These are phyloP conservation scores for Cryptococcus sp. DNA, from an alignment of 1,284 basidiomycete species.

Conservation along the genomic window DNA sequence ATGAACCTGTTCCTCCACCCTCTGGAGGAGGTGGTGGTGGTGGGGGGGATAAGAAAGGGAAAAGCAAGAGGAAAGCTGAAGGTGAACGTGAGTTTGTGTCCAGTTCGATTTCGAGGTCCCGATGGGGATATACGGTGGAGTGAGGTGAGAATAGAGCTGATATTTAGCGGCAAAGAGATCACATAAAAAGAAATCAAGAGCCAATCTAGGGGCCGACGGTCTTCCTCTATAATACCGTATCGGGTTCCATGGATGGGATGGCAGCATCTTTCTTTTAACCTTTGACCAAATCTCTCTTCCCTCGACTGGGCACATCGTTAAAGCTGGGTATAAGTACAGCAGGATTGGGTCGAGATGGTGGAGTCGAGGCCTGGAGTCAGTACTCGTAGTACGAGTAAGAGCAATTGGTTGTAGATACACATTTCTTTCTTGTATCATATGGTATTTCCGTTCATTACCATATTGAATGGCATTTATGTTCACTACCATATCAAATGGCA, in stretches of 20 bases:
- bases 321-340: no score
- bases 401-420: no score
- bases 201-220: conserved; percentile 41
- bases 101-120: not conserved
- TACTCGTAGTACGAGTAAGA: no score
- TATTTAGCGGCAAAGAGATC: conserved; percentile 14
- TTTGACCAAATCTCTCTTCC: no score
- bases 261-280: no score
- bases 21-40: not conserved
- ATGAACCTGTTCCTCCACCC: conserved; percentile 14
- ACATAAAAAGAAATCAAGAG: conserved; percentile 42
- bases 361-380: no score
- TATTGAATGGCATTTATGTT: no score
- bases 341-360: no score
- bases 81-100: conserved; percentile 3
- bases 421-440: no score
- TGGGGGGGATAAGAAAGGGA: conserved; percentile 1
- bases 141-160: conserved; percentile 4
- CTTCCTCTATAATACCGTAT: conserved; percentile 28
- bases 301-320: no score
- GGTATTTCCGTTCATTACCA: no score
- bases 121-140: not conserved
- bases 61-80: conserved; percentile 20
- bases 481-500: no score
- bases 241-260: not conserved